Evolutionary conservation across 495 filamentous ascomycete genomes (phyloP), one percentile per base, ranked within the genome.

Genomic region (Zalerion maritima): DNA sequence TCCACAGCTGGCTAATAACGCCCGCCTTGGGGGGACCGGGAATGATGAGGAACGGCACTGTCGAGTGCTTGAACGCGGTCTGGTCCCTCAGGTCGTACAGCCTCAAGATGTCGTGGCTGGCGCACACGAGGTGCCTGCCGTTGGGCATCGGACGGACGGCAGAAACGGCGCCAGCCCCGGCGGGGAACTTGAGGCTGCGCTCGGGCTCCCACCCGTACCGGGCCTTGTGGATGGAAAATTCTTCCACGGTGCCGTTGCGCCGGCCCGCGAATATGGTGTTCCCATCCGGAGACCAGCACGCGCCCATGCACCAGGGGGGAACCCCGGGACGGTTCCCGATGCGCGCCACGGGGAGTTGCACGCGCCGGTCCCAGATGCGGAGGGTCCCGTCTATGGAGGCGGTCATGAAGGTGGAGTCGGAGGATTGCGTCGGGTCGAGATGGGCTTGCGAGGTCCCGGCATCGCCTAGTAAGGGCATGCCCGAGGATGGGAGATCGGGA

Each of bases 301-400:
- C 84, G 37, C 78, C 82, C 78, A 93, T 96, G 52, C 86, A 94
- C 91, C 91, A 97, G 6, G 85, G 89, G 2, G 91, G 85, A 5
- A 77, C 74, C 29, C 78, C 77, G 14, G 57, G 62, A 6, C 65
- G 60, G 29, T 79, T 77, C 10, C 58, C 61, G 28, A 94, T 83
- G 20, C 73, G 68, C 17, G 91, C 83, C 8, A 94, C 59, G 3
- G 91, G 77, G 31, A 74, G 67, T 8, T 66, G 69, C 38, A 77
- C 66, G 11, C 89, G 71, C 22, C 85, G 70, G 47, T 97, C 89
- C 87, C 89, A 97, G 34, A 97, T 60, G 14, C 81, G 74, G 32
- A 96, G 73, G 2, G 75, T 78, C 24, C 89, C 89, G 53, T 96
- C 81, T 4, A 91, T 80, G 1, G 79, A 78, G 11, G 87, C 78